Percentiles rank a stretch among this genome's conserved stretches.
Conservation (phyloP, 805 yeast species). For the Brettanomyces custersianus region DNA sequence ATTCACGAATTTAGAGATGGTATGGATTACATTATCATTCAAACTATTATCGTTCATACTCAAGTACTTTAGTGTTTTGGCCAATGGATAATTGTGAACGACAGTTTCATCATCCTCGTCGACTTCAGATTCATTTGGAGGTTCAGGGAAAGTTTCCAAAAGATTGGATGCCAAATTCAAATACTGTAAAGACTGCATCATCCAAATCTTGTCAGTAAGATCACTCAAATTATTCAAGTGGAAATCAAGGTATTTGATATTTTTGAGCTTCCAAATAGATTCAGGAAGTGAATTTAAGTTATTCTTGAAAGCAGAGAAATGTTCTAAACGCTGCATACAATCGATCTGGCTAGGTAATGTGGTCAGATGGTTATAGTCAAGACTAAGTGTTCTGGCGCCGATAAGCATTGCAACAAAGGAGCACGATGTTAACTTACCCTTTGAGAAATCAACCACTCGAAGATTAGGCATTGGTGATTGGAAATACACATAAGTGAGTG, state of each 20-base stretch:
- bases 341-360: conserved; percentile 65
- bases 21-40: conserved; percentile 65
- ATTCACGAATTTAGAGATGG: conserved; percentile 48
- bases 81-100: conserved; percentile 10
- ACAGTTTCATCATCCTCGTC: neutral
- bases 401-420: conserved; percentile 58
- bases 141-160: conserved; percentile 50
- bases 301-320: conserved; percentile 65
- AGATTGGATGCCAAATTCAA: conserved; percentile 72
- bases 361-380: conserved; percentile 78
- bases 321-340: conserved; percentile 45
- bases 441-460: conserved; percentile 66
- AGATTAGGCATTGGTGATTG: conserved; percentile 46
- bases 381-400: conserved; percentile 58
- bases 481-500: conserved; percentile 61
- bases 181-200: conserved; percentile 41
- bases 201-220: conserved; percentile 62
- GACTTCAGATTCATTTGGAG: conserved; percentile 16
- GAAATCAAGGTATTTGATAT: conserved; percentile 61
- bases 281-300: conserved; percentile 64
- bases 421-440: conserved; percentile 73
- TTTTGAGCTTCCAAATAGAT: conserved; percentile 49
- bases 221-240: conserved; percentile 76
- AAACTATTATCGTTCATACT: conserved; percentile 78
- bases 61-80: conserved; percentile 37